Base-by-base conservation (phyloP, 495 filamentous ascomycete genomes). In the Hypoxylon fragiforme region DNA sequence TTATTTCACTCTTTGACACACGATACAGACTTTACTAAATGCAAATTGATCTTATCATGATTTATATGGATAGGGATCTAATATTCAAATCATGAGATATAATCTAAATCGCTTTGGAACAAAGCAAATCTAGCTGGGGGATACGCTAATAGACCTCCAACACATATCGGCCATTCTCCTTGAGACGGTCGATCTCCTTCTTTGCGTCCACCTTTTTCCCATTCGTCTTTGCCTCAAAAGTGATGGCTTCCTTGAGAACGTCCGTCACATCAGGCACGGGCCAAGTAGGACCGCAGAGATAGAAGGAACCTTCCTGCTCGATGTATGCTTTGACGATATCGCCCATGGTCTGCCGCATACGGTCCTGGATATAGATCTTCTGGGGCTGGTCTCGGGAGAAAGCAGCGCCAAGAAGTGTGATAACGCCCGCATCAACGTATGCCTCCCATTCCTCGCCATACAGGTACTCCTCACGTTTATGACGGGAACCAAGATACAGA, bases 391-490 rank as follows among this genome's bases (percentile, higher is more conserved):
- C 94, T 62, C 94, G 86, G 43, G 90, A 95, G 82, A 98, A 98
- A 12, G 94, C 94, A 37, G 89, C 84, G 18, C 95, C 95, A 15
- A 98, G 83, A 22, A 96, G 81, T 3, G 95, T 97, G 70, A 98
- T 90, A 59, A 98, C 87, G 47, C 94, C 94, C 1, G 95, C 91
- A 46, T 91, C 91, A 69, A 92, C 83, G 71, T 98, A 98, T 2
- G 94, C 94, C 72, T 98, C 95, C 94, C 94, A 98, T 71, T 98
- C 94, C 75, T 98, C 94, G 57, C 94, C 94, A 65, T 98, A 98
- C 37, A 96, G 87, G 70, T 98, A 98, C 75, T 98, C 94, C 75
- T 98, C 95, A 50, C 91, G 88, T 76, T 95, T 91, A 80, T 96
- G 91, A 37, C 94, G 90, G 4, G 90, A 92, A 59, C 94, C 94